phyloP scores from a whole-genome alignment of 2,329 filamentous ascomycete species.

The Penicillium sclerotigenum region DNA sequence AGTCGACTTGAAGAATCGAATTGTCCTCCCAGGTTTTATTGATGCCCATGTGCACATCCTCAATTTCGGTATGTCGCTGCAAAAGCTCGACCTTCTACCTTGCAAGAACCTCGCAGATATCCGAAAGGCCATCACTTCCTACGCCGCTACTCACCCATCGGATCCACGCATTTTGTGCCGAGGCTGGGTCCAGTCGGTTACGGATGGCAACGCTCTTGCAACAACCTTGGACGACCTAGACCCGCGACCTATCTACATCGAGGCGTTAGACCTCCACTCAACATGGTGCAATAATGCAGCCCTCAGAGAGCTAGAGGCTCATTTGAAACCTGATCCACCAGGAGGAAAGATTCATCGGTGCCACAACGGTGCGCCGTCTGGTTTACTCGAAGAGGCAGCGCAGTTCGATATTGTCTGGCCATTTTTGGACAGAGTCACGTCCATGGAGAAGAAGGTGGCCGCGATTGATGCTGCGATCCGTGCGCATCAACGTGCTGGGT shows the following conservation, averaged over 20 bases:
- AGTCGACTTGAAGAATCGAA: conserved; percentile 36
- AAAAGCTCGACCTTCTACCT: conserved; percentile 43
- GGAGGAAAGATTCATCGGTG: conserved; percentile 49
- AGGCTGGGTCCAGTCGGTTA: conserved; percentile 51
- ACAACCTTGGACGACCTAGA: conserved; percentile 49
- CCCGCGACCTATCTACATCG: conserved; percentile 48
- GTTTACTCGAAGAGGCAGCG: conserved; percentile 47
- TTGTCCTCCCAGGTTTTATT: conserved; percentile 48
- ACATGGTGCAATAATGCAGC: conserved; percentile 51
- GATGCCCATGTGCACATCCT: conserved; percentile 51
- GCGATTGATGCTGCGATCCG: conserved; percentile 43
- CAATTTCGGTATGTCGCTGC: conserved; percentile 46
- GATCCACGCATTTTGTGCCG: conserved; percentile 45
- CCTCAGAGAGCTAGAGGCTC: conserved; percentile 44
- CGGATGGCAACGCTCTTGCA: conserved; percentile 42
- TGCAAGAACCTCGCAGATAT: conserved; percentile 46
- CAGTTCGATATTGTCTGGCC: conserved; percentile 49
- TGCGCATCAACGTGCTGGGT: conserved; percentile 46
- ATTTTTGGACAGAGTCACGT: conserved; percentile 42
- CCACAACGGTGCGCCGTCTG: conserved; percentile 39
- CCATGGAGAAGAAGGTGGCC: conserved; percentile 42
- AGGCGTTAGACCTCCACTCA: conserved; percentile 50
- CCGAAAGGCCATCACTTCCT: conserved; percentile 38
- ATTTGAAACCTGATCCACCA: conserved; percentile 40
- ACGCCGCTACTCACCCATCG: conserved; percentile 37